Evolutionary conservation across 2,329 filamentous ascomycete species (phyloP), one percentile per base, ranked within the genome.

Genomic region (Cordyceps javanica): DNA sequence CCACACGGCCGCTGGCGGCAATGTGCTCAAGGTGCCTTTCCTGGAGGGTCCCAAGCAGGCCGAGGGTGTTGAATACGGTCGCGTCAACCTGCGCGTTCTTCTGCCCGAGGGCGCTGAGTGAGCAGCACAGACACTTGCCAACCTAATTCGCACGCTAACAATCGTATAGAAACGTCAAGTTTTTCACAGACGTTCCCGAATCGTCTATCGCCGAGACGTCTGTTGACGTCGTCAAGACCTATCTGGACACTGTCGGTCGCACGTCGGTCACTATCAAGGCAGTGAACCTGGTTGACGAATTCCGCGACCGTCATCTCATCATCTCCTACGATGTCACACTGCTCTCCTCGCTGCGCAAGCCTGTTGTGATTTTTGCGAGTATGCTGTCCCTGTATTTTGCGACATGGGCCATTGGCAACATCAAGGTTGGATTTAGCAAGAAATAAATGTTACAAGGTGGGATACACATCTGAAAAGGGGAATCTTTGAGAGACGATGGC

Each of bases 191-290:
- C 5, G 78, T 96, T 32, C 91, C 92, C 1, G 70, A 73, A 21
- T 77, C 77, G 6, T 77, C 81, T 39, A 78, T 94, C 57, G 77
- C 84, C 50, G 78, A 81, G 50, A 81, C 83, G 26, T 70, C 72
- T 2, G 70, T 85, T 19, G 82, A 81, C 62, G 74, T 87, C n/a
- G 84, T 94, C 75, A 87, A 86, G 72, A 97, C 92, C 0, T 99
- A 91, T 74, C 88, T 99, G 75, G 94, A 99, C 73, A 97, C 94
- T 0, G 67, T 93, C 32, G 94, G 94, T 60, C 89, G 94, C 62
- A 95, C 93, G 0, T 82, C 87, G 0, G 79, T 99, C 60, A 87
- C 82, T 52, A 80, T 99, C 67, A 89, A 87, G 61, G 90, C 91
- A 8, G 81, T 86, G 65, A 97, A 97, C 71, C 77, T 97, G 54